Evolutionary conservation across 805 yeast species (phyloP), one percentile per base, ranked within the genome.

Genomic region (Schizosaccharomyces cryophilus): DNA sequence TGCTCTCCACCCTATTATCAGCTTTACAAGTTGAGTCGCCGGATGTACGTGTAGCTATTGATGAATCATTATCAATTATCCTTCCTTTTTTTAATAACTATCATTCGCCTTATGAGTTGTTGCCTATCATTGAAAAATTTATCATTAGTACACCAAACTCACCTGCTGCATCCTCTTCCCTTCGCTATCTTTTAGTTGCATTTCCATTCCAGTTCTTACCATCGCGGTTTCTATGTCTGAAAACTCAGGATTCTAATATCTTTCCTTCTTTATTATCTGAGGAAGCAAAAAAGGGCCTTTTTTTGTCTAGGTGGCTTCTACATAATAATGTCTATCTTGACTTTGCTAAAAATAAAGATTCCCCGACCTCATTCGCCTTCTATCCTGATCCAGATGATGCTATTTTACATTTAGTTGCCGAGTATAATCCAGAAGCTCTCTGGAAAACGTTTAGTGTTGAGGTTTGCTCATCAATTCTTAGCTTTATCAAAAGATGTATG

Each of bases 231-330:
- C 13, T 56, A 15, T 56, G 60, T 35, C 19, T 56, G 2, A 21
- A 29, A 40, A 17, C 21, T 24, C 56, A 51, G 24, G 35, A 51
- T 29, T 35, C 30, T 21, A 9, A 7, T 13, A 17, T 21, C 6
- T 51, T 51, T 29, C 35, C 30, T 29, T 29, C 21, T 13, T 21
- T 29, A 11, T 21, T 51, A 19, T 17, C 26, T 21, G 56, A 51
- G 35, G 60, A 56, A 56, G 60, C 60, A 13, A 21, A 56, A 30
- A 56, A 56, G 35, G 42, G 47, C 26, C 60, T 56, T 31, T 19
- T 15, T n/a, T 51, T 51, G 17, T 24, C 30, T 13, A 17, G 26
- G n/a, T 51, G 56, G 56, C 19, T 29, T n/a, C 35, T 24, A 13
- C 26, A 51, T 29, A 51, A 51, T 29, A 51, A 29, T 21, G 35